Conservation (phyloP, 306 rosid species). For the Phaseolus lunatus region DNA sequence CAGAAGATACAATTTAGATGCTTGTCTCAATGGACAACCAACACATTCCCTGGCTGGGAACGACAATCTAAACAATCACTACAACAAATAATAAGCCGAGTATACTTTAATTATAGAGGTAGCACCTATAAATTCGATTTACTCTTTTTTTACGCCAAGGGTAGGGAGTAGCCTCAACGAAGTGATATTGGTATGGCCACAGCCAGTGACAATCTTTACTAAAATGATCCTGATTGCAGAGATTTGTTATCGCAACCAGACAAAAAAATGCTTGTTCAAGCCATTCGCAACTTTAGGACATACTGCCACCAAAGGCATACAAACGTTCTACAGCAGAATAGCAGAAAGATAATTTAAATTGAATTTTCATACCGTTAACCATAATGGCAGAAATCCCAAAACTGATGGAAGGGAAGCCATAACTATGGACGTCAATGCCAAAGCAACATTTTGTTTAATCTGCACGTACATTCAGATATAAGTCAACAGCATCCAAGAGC, state of each 20-base stretch:
- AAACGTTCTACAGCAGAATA: slow-evolving; percentile 17
- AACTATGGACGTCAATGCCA: slow-evolving; percentile 79
- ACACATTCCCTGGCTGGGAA: neutral
- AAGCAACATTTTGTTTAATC: slow-evolving; percentile 94
- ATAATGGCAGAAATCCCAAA: slow-evolving; percentile 90
- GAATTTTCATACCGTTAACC: slow-evolving; percentile 83
- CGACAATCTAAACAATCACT: neutral
- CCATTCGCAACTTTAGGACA: neutral
- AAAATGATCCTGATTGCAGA: slow-evolving; percentile 2
- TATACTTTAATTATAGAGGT: neutral
- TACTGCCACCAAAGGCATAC: slow-evolving; percentile 27
- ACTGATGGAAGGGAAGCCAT: slow-evolving; percentile 94
- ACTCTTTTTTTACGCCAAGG: neutral
- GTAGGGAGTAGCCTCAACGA: neutral
- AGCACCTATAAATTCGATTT: neutral
- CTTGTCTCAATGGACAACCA: neutral
- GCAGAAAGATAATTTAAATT: slow-evolving; percentile 32
- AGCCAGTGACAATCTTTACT: slow-evolving; percentile 5
- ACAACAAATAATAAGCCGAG: neutral
- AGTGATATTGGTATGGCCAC: neutral
- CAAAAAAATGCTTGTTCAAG: slow-evolving; percentile 5
- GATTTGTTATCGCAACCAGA: slow-evolving; percentile 12
- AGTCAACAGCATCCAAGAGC: slow-evolving; percentile 34
- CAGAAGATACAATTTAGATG: neutral
- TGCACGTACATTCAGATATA: slow-evolving; percentile 52